Base-by-base conservation (phyloP, 1,284 basidiomycete species). In the Lentinula novae-zelandiae region DNA sequence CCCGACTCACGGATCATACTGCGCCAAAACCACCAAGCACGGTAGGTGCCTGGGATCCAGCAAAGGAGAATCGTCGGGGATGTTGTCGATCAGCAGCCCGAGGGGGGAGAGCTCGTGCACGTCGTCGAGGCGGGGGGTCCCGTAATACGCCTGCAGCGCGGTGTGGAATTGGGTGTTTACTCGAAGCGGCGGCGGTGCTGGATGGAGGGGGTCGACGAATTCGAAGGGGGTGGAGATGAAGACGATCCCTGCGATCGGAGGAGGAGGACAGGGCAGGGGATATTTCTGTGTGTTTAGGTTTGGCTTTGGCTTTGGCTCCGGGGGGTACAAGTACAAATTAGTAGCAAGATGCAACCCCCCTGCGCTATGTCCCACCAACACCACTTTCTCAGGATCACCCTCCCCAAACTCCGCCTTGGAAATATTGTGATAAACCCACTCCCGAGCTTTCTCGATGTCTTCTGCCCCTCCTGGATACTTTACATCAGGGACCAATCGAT, bases 361-460 rank as follows among this genome's bases (percentile, higher is more conserved):
- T 27, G 56, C 56, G 15, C 56, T 57, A 2, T 57, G 56, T 15
- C 56, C 56, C 13, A 51, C 20, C 17, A 57, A 40, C 9, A 57
- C 46, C 8, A 57, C 56, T 22, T 50, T 57, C 15, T 40, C 22
- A 38, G 56, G 56, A 33, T 57, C 46, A 9, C 56, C 56, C 3
- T 36, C 33, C 13, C 56, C 56, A 31, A 38, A 50, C 34, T 51
- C 34, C 2, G 56, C n/a, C 49, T 57, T 57, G 2, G 44, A 50
- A n/a, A 57, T 57, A n/a, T 57, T 57, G 20, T 57, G 33, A 15
- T 57, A 57, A 20, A 57, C 49, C 56, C 56, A 57, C 12, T 57
- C 56, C 39, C 56, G 44, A 15, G 36, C 34, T n/a, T 31, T 49
- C n/a, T 57, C 46, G 20, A 57, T 48, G 46, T 57, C 56, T 5